Evolutionary conservation across 2,329 filamentous ascomycete species (phyloP), one percentile per base, ranked within the genome.

Genomic region (Hypoxylon sp.): DNA sequence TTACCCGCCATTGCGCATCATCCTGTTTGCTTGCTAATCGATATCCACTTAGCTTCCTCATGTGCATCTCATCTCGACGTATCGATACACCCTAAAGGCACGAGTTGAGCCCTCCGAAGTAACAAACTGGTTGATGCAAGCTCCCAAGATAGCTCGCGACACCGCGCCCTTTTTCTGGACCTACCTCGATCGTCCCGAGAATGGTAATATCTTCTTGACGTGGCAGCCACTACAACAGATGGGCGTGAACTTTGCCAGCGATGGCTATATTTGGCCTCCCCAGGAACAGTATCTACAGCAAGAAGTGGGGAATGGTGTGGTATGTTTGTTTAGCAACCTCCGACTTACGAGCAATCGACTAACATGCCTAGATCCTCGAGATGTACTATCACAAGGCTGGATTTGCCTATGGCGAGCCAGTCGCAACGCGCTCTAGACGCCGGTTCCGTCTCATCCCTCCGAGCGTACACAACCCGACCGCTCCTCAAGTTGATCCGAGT

Each of bases 211-310:
- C 49, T 88, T 96, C 78, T 85, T 98, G 70, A 92, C 92, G 58
- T 98, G 95, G 95, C 94, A 98, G 79, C 92, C 95, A 1, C 84
- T 92, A 58, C 87, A 90, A 74, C 88, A 90, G 64, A 81, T 92
- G 61, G 89, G 88, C 3, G 90, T 88, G 1, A 91, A 90, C 75
- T 97, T 95, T 78, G 91, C 95, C 7, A 97, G 92, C 37, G 95
- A 99, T 83, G 96, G 96, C 51, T 97, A 95, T 79, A 86, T 98
- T 17, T 99, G 95, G 95, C 90, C 90, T 14, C 92, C 94, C 73
- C 88, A 89, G 5, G 95, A 99, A 82, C 86, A 91, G 59, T 88
- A 89, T 48, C 95, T 91, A 73, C 90, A 90, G 70, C 90, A 94
- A 69, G 92, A 97, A 61, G 81, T 90, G 66, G 87, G 91, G 69